Evolutionary conservation across 306 rosid species (phyloP).

Genomic region (Clitoria ternatea): DNA sequence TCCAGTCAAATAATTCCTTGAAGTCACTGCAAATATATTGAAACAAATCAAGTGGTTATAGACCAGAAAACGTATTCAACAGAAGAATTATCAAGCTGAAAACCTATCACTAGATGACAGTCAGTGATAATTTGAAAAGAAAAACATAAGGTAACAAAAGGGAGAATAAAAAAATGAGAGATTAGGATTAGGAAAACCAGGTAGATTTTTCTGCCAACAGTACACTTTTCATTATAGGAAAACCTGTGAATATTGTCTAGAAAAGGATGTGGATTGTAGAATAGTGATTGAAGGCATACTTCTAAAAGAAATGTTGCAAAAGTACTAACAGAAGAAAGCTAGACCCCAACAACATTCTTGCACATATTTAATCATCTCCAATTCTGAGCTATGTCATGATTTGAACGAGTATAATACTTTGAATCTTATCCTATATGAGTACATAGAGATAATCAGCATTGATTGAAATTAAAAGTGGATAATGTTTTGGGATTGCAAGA

Average conservation of each 20-base stretch:
- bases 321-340: slow-evolving; percentile 4
- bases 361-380: slow-evolving; percentile 3
- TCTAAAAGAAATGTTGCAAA: background rate
- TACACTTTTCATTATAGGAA: background rate
- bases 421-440: slow-evolving; percentile 11
- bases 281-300: background rate
- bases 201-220: background rate
- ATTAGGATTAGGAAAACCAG: background rate
- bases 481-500: slow-evolving; percentile 8
- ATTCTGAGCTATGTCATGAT: slow-evolving; percentile 10
- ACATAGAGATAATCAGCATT: background rate
- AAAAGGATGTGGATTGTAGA: background rate
- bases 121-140: background rate
- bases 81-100: slow-evolving; percentile 2
- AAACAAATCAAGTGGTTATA: slow-evolving; percentile 21
- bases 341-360: background rate
- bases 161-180: background rate
- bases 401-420: slow-evolving; percentile 1
- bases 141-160: background rate
- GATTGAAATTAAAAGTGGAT: slow-evolving; percentile 4
- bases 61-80: slow-evolving; percentile 8
- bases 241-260: background rate
- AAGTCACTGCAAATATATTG: slow-evolving; percentile 63
- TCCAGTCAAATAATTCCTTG: slow-evolving; percentile 96
- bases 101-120: slow-evolving; percentile 8